Base-by-base conservation (phyloP, 306 rosid species). In the Hippophae rhamnoides region DNA sequence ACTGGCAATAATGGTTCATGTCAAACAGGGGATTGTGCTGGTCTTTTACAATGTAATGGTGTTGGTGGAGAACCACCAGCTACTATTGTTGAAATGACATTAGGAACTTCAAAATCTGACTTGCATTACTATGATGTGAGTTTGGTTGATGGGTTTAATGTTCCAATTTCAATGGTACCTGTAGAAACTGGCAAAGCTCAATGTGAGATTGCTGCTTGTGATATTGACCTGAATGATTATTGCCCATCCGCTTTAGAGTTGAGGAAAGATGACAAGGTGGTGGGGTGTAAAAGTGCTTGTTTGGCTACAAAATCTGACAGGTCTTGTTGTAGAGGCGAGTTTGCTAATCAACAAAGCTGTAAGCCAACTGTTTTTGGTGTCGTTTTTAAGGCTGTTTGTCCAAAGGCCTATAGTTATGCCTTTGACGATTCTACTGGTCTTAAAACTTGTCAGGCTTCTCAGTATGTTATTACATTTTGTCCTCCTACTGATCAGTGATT, bases 241-340 rank as follows among this genome's bases (percentile, higher is more conserved):
- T 86, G 95, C 43, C 90, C 95, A 1, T 70, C 76, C 25, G 59
- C 79, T 8, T 57, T 89, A 70, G 85, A 49, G 67, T 56, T 81
- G 65, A 46, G 65, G 77, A 54, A 40, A 8, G 54, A 41, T 1
- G 97, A 81, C 45, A 79, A 71, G 72, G 82, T 89, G 6, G 90
- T 89, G 31, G 95, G 81, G 0, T 89, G 97, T 59, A 89, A 81
- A 61, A 85, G 95, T 60, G 89, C 86, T 18, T 85, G 94, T 60
- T 72, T 89, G 81, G 95, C 89, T 8, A 61, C 74, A 7, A 77
- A 66, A 64, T 64, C 89, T 0, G 85, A 79, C 18, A 72, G 60
- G 56, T 89, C 38, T 31, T 31, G 38, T 41, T 84, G 86, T 44
- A 81, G 67, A 9, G 80, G 89, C 8, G 76, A 73, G 38, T 84